phyloP scores from a whole-genome alignment of 163 green algal genomes.

The Chlorella variabilis region DNA sequence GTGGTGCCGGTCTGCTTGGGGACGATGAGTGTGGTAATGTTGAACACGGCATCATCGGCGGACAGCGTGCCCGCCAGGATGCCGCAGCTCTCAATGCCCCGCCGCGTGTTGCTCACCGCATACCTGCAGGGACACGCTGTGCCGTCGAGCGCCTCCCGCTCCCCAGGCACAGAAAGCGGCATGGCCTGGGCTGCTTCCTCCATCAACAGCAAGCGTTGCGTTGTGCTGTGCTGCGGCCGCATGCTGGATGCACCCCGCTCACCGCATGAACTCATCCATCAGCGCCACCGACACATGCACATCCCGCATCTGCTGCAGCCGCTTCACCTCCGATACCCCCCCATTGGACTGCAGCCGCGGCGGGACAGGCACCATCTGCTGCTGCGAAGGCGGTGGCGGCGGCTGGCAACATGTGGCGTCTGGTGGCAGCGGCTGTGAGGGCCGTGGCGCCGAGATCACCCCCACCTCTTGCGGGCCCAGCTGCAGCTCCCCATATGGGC shows the following conservation, averaged over 20 bases:
- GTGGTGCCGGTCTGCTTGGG: constrained; percentile 93
- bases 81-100: constrained; percentile 90
- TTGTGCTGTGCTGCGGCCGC: no score
- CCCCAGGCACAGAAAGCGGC: constrained; percentile 9
- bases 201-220: no score
- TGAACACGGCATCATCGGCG: constrained; percentile 76
- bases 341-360: constrained; percentile 4
- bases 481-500: constrained; percentile 23
- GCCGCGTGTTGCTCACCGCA: constrained; percentile 69
- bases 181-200: no score
- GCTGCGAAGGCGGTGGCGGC: constrained; percentile 1
- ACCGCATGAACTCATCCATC: constrained; percentile 91
- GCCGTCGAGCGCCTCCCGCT: no score
- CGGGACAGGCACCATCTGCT: constrained; percentile 15
- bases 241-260: constrained; percentile 27
- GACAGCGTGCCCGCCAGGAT: constrained; percentile 88
- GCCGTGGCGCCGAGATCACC: constrained; percentile 43
- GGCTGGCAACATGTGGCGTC: constrained; percentile 44
- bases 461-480: constrained; percentile 80
- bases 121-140: constrained; percentile 44
- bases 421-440: constrained; percentile 31
- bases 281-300: constrained; percentile 86
- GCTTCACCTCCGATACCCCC: constrained; percentile 33
- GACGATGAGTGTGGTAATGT: constrained; percentile 92
- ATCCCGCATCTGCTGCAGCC: constrained; percentile 71